These are phyloP conservation scores for Dactylis glomerata DNA, from an alignment of 176 grass and related monocot genomes.

Conservation along the genomic window DNA sequence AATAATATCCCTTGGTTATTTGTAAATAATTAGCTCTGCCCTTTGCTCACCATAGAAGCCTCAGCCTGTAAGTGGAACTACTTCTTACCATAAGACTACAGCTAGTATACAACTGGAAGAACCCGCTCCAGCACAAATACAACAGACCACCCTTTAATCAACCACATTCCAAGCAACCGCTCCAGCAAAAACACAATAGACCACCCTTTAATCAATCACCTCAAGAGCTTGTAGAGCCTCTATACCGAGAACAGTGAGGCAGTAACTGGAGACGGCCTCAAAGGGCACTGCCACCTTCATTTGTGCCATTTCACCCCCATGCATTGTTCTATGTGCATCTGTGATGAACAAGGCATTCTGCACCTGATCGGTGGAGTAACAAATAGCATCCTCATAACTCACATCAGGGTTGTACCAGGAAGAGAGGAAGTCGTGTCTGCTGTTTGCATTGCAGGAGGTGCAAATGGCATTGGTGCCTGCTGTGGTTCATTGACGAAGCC, in stretches of 20 bases:
- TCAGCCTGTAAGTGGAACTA: conserved; percentile 24
- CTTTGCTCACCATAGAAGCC: conserved; percentile 14
- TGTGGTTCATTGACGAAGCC: conserved; percentile 68
- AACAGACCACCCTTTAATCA: not conserved
- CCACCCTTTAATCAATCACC: conserved; percentile 11
- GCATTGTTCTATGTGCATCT: not conserved
- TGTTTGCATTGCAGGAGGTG: conserved; percentile 45
- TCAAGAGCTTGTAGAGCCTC: not conserved
- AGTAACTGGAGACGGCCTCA: not conserved
- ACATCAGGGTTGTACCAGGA: conserved; percentile 66
- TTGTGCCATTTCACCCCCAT: not conserved
- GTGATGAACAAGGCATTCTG: conserved; percentile 23
- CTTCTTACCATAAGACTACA: conserved; percentile 12
- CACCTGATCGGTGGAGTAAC: conserved; percentile 5
- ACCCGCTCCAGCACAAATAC: not conserved
- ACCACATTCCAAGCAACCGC: not conserved
- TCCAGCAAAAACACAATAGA: not conserved
- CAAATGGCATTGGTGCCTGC: conserved; percentile 48
- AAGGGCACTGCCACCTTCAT: conserved; percentile 10
- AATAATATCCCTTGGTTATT: not conserved
- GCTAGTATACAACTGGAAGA: conserved; percentile 34
- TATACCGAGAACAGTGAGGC: not conserved
- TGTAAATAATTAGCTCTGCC: not conserved
- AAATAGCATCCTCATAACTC: conserved; percentile 31
- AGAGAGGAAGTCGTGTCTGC: conserved; percentile 56